Conservation (phyloP, 768 basidiomycete species). For the Calocybe gangraenosa region DNA sequence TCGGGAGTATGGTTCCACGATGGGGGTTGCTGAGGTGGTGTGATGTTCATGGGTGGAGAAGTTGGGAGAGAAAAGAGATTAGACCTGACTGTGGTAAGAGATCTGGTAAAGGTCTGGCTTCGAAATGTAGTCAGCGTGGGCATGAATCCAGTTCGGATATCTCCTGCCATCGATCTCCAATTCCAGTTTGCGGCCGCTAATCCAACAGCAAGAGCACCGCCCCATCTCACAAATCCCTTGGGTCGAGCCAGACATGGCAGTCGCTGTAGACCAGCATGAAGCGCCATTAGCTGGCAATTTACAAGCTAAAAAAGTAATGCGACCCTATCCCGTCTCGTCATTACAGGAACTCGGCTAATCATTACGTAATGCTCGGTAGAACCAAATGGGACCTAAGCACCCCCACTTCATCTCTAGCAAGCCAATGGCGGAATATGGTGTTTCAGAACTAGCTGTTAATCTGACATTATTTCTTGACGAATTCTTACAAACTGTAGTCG, state of each 20-base stretch:
- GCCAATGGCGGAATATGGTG: no score
- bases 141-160: slow-evolving; percentile 35
- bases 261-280: slow-evolving; percentile 24
- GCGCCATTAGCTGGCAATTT: slow-evolving; percentile 20
- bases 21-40: slow-evolving; percentile 63
- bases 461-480: no score
- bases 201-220: slow-evolving; percentile 36
- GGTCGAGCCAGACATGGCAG: slow-evolving; percentile 20
- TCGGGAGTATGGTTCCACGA: slow-evolving; percentile 64
- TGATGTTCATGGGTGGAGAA: slow-evolving; percentile 37
- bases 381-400: no score
- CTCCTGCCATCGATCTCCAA: slow-evolving; percentile 36
- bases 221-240: slow-evolving; percentile 29
- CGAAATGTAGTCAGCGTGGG: slow-evolving; percentile 20
- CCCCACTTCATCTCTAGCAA: no score
- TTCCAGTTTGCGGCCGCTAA: slow-evolving; percentile 33
- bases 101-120: slow-evolving; percentile 18
- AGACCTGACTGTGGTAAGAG: slow-evolving; percentile 25
- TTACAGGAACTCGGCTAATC: no score
- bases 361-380: no score
- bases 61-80: slow-evolving; percentile 26
- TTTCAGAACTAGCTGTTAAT: no score
- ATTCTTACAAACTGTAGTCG: no score
- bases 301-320: background rate
- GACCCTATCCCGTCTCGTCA: background rate